Base-by-base conservation (phyloP, 2,329 filamentous ascomycete genomes). In the Trichoderma aggressivum region DNA sequence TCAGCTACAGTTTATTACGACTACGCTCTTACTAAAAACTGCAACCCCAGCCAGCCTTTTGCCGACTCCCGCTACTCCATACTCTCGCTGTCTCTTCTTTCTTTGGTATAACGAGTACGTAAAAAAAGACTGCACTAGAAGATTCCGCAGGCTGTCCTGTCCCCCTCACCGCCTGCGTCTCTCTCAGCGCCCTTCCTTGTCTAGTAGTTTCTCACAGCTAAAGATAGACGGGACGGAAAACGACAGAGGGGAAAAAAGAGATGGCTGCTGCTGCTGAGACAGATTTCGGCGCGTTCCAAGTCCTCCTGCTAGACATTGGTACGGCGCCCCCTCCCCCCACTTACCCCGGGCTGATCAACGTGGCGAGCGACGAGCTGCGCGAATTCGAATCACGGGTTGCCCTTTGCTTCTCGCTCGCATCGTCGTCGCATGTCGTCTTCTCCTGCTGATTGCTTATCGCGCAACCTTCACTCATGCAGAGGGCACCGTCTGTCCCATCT, bases 401-500 rank as follows among this genome's bases (percentile, higher is more conserved):
- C 47, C 21, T 39, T 21, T 39, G 50, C 6, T 43, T 28, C n/a
- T 28, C 43, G 24, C 53, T 47, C 30, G 28, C 21, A n/a, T 39
- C 55, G 16, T 43, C 39, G 34, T 50, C 36, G 28, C 47, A 18
- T 30, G 21, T 30, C 59, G 21, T 62, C 34, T 62, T 18, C 59
- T 26, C 62, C 55, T 53, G 71, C 71, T 72, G 63, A 72, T 72
- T 72, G 71, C 53, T 61, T 60, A 56, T 61, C 55, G 63, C 66
- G 69, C 72, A 60, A 73, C 71, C 39, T 70, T 43, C 58, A 56
- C 58, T 36, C 28, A 63, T 71, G 63, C 72, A 94, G 92, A 94
- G 86, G 92, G 92, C 74, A 94, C 92, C 63, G 90, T 94, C 74
- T 94, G 92, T 80, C 91, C 91, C 76, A 94, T 94, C 79, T 93